These are phyloP conservation scores for Alternaria viburni DNA, from an alignment of 2,329 filamentous ascomycete species.

Conservation along the genomic window DNA sequence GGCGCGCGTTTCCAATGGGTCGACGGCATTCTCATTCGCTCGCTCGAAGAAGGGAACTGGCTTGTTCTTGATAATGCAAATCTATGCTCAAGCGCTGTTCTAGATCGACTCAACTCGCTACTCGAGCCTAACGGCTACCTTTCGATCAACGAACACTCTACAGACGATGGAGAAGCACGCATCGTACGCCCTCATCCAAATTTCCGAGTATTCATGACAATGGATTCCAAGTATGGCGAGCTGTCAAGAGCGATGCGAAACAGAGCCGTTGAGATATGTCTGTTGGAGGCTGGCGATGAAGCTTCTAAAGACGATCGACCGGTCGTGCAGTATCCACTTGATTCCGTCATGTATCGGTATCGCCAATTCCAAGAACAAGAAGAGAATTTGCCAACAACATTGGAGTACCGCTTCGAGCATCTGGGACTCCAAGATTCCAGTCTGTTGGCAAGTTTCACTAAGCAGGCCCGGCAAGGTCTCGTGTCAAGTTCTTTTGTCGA, in stretches of 20 bases:
- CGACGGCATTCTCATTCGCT: slow-evolving; percentile 88
- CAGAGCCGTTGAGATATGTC: slow-evolving; percentile 85
- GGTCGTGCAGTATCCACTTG: slow-evolving; percentile 40
- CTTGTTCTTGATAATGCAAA: slow-evolving; percentile 97
- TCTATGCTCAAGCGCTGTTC: slow-evolving; percentile 90
- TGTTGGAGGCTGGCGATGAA: slow-evolving; percentile 51
- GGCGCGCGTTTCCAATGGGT: slow-evolving; percentile 94
- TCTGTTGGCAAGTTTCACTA: slow-evolving; percentile 38
- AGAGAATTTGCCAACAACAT: slow-evolving; percentile 4
- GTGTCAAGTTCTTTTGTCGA: neutral
- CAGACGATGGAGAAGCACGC: slow-evolving; percentile 78
- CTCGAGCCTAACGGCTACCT: slow-evolving; percentile 88
- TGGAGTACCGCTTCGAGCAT: slow-evolving; percentile 43
- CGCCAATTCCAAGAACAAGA: slow-evolving; percentile 33
- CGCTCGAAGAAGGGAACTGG: slow-evolving; percentile 86
- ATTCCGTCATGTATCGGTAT: slow-evolving; percentile 49
- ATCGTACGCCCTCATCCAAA: slow-evolving; percentile 81
- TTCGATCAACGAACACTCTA: slow-evolving; percentile 92
- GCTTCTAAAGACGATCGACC: neutral
- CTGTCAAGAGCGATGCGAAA: slow-evolving; percentile 97
- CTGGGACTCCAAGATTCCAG: slow-evolving; percentile 42
- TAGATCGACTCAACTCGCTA: slow-evolving; percentile 92
- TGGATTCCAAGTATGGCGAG: slow-evolving; percentile 91
- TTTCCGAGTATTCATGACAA: slow-evolving; percentile 92
- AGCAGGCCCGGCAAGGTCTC: slow-evolving; percentile 29